phyloP scores from a whole-genome alignment of 202 grass and related monocot genomes.

The Carex arenaria region DNA sequence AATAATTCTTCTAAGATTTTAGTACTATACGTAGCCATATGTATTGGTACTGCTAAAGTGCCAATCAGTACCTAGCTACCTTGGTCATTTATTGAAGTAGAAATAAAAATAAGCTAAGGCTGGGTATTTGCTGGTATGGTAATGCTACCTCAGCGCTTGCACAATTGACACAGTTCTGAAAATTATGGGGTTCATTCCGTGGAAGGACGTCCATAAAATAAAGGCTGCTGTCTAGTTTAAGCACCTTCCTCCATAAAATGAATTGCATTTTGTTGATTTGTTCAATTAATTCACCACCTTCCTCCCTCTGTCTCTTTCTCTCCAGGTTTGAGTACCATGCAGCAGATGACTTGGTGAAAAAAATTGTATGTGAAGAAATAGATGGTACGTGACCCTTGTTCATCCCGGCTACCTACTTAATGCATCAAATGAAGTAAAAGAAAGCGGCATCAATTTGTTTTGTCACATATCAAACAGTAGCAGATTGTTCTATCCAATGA shows the following conservation, averaged over 20 bases:
- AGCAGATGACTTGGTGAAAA: conserved; percentile 74
- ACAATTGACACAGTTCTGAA: neutral
- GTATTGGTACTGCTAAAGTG: neutral
- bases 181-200: neutral
- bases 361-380: conserved; percentile 75
- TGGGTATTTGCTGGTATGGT: neutral
- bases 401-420: neutral
- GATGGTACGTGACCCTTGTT: conserved; percentile 40
- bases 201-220: neutral
- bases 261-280: neutral
- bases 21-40: conserved; percentile 1
- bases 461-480: neutral
- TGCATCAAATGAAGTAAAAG: neutral
- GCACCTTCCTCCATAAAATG: neutral
- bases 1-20: conserved; percentile 23
- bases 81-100: neutral
- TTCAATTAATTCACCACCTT: neutral
- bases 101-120: neutral
- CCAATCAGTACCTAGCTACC: neutral
- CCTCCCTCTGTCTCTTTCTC: conserved; percentile 11
- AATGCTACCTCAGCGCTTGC: neutral
- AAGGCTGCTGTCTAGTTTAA: neutral
- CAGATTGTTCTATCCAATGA: neutral
- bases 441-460: neutral
- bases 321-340: conserved; percentile 92